Conservation (phyloP, 805 yeast genomes). For the Kluyveromyces siamensis region DNA sequence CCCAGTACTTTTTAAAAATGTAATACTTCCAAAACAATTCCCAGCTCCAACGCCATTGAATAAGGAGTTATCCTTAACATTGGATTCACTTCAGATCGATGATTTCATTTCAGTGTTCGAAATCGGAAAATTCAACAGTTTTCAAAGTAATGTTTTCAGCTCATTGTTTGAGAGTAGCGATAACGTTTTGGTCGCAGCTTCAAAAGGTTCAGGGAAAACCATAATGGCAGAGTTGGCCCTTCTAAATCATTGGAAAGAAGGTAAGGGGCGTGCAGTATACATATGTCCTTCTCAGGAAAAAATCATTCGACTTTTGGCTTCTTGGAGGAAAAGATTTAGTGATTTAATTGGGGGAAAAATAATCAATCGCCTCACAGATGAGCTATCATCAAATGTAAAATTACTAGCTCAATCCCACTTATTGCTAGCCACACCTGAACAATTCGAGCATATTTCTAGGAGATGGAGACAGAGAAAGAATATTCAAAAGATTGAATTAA, state of each 20-base stretch:
- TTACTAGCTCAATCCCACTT: conserved; percentile 54
- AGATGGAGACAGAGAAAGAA: conserved; percentile 76
- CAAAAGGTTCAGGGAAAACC: conserved; percentile 74
- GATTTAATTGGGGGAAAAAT: conserved; percentile 47
- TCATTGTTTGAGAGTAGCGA: conserved; percentile 48
- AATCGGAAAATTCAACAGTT: conserved; percentile 52
- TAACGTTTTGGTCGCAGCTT: conserved; percentile 56
- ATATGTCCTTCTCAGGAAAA: conserved; percentile 54
- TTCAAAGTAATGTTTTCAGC: conserved; percentile 67
- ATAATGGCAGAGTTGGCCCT: conserved; percentile 65
- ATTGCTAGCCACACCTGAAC: conserved; percentile 68
- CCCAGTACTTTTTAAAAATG: conserved; percentile 39
- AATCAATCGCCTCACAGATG: conserved; percentile 46
- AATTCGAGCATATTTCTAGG: conserved; percentile 64
- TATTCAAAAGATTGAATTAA: conserved; percentile 55
- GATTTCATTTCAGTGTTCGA: conserved; percentile 39
- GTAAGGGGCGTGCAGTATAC: conserved; percentile 63
- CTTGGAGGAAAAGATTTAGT: conserved; percentile 47
- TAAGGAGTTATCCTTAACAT: conserved; percentile 36
- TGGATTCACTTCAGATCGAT: conserved; percentile 37
- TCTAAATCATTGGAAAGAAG: conserved; percentile 61
- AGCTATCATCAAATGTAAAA: conserved; percentile 43
- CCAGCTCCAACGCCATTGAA: conserved; percentile 19
- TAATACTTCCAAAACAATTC: conserved; percentile 23
- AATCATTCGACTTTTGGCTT: conserved; percentile 36